Evolutionary conservation across 495 filamentous ascomycete species (phyloP), one percentile per base, ranked within the genome.

Genomic region (Talaromyces liani): DNA sequence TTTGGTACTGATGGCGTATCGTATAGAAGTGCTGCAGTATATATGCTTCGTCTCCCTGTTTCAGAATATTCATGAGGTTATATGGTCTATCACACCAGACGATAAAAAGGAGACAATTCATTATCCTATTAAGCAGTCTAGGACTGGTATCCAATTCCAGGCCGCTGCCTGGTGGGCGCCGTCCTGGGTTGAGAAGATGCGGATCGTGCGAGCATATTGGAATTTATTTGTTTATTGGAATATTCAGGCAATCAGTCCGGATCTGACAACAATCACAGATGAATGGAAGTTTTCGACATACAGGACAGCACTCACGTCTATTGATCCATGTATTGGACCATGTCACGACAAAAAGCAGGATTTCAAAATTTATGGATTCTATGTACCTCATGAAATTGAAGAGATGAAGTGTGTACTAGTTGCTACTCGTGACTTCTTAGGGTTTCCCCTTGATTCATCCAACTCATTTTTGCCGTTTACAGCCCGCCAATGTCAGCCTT

Each of bases 141-240:
- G 31, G 12, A 39, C 41, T 53, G 41, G 9, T n/a, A 53, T 51
- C 12, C 3, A 10, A 2, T 62, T 62, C 14, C 60, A 53, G 41
- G 45, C 60, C 22, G 60, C 39, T 20, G 60, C 60, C 36, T 62
- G 60, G 60, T 62, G 60, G 60, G 1, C 60, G 34, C 39, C 39
- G 25, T 53, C 60, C 25, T 25, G 41, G 39, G 41, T 24, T 54
- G 60, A 54, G 22, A 62, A 62, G 45, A 54, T 22, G 45, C 41
- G 60, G 8, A 53, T 62, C 31, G 20, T 22, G 9, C 60, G 60
- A 1, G 60, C 60, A 54, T 62, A 62, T 53, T 62, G 60, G 60
- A 62, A 62, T 62, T 10, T 53, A 9, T 47, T 61, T 34, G 20
- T 62, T 25, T 62, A 62, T 62, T 62, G 60, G 41, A 62, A 62